These are phyloP conservation scores for Cymbidium sinense DNA, from an alignment of 106 monocot species.

Conservation along the genomic window DNA sequence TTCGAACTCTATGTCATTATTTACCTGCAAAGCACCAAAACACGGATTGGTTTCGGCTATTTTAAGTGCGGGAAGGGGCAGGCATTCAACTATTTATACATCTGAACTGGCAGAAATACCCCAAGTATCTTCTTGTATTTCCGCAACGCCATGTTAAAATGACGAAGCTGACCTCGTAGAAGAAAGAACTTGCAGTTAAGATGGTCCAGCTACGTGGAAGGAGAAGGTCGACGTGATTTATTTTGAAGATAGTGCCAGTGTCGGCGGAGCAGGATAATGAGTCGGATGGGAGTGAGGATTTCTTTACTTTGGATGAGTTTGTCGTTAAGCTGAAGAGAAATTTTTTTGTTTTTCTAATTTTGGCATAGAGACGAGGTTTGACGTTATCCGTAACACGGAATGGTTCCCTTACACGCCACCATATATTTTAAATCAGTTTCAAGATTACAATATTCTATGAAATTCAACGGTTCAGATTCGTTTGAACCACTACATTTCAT, in stretches of 20 bases:
- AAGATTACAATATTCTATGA: too few relatives aligned
- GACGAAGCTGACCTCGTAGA: neutral
- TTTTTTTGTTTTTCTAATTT: too few relatives aligned
- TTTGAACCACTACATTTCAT: too few relatives aligned
- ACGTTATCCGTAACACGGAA: neutral
- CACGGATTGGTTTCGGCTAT: constrained; percentile 13
- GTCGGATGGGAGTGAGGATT: neutral
- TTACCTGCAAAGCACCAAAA: constrained; percentile 28
- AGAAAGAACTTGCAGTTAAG: neutral
- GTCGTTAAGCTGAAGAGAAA: neutral
- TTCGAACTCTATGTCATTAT: neutral
- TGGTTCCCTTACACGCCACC: neutral
- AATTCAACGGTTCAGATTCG: too few relatives aligned
- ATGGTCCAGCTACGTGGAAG: neutral
- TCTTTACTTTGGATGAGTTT: neutral
- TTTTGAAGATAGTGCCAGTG: neutral
- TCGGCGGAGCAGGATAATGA: constrained; percentile 1
- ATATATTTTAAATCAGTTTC: too few relatives aligned
- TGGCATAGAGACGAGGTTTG: neutral
- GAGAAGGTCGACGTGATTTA: neutral
- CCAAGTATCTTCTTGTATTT: neutral
- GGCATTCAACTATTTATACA: constrained; percentile 3
- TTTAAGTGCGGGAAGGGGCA: constrained; percentile 8
- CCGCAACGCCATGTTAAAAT: constrained; percentile 4
- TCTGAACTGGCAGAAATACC: constrained; percentile 17